Base-by-base conservation (phyloP, 169 alveolate species). In the Nephromyces sp. region DNA sequence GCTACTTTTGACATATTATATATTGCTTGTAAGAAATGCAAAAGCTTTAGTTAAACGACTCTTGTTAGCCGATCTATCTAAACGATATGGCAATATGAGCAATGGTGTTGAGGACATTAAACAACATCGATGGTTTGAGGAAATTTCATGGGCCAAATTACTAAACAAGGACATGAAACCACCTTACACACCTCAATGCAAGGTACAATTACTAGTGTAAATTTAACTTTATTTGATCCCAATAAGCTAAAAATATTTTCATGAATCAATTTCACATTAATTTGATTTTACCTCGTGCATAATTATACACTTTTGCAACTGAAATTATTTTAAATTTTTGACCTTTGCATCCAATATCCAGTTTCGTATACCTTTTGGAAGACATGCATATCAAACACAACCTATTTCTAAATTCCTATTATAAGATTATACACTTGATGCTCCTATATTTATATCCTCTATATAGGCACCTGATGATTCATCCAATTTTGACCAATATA, bases 41-140 rank as follows among this genome's bases (percentile, higher is more conserved):
- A 89, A 87, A 81, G 74, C 87, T 70, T 78, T 88, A 62, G 94
- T 91, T 3, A 89, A 89, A 84, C 93, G 91, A 75, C 71, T 92
- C 67, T 83, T 92, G 15, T 88, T 89, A 6, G 92, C 92, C 24
- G 96, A 89, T 78, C 79, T 89, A 32, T 83, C 92, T n/a, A 90
- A 92, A 79, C 88, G 96, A 35, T 89, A 84, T 83, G 96, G 96
- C 32, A 87, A 87, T 67, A 71, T 88, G 57, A 87, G 82, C 77
- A 86, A 87, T 33, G 95, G 94, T 22, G 94, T 86, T 27, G 87
- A 84, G n/a, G 96, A 92, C 76, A 86, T 92, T 73, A 89, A 89
- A 84, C 85, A 80, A 25, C 94, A 88, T 84, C 81, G 90, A 74
- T 92, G 91, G 87, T 89, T 89, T 78, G 72, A 77, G 64, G 90